A percentile compares a stretch with the other conserved stretches of the same genome.
Evolutionary conservation across 1,284 basidiomycete species (phyloP).

Genomic region (Takashimella tepidaria): DNA sequence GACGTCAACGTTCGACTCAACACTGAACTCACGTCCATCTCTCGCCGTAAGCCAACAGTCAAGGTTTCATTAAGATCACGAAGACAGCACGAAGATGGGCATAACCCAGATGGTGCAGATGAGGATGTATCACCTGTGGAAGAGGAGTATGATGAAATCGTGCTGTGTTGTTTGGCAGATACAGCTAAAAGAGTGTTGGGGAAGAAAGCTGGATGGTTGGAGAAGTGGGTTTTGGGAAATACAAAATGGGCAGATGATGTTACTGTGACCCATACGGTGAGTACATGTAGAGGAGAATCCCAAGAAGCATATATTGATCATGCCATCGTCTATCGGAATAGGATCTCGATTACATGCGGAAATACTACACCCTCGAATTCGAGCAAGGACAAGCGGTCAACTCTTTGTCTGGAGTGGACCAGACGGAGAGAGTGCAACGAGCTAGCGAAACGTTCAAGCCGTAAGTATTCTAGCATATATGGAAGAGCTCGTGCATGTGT

Average conservation of each 20-base stretch:
- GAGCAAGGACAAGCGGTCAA: slow-evolving; percentile 26
- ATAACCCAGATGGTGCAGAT: slow-evolving; percentile 42
- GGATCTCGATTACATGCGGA: slow-evolving; percentile 43
- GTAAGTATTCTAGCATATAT: slow-evolving; percentile 23
- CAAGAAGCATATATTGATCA: too few relatives aligned
- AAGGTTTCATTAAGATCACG: slow-evolving; percentile 35
- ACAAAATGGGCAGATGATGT: slow-evolving; percentile 52
- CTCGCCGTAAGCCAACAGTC: slow-evolving; percentile 37
- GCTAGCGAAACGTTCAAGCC: slow-evolving; percentile 38
- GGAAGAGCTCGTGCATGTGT: too few relatives aligned
- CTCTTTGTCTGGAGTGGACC: slow-evolving; percentile 32
- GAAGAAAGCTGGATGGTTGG: slow-evolving; percentile 55
- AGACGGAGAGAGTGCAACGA: slow-evolving; percentile 27
- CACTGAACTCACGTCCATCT: slow-evolving; percentile 43
- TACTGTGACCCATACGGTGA: slow-evolving; percentile 40
- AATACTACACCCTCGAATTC: slow-evolving; percentile 40
- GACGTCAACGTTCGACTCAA: slow-evolving; percentile 47
- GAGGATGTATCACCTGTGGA: slow-evolving; percentile 40
- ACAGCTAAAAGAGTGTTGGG: slow-evolving; percentile 57
- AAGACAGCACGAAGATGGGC: slow-evolving; percentile 37
- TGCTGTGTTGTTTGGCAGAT: slow-evolving; percentile 58
- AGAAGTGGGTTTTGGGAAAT: slow-evolving; percentile 57
- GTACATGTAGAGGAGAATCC: too few relatives aligned
- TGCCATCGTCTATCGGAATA: slow-evolving; percentile 9
- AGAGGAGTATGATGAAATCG: slow-evolving; percentile 60